Percentiles rank a stretch among this genome's conserved stretches.
Evolutionary conservation across 1,284 basidiomycete genomes (phyloP).

Genomic region (Polyporus tsugae): DNA sequence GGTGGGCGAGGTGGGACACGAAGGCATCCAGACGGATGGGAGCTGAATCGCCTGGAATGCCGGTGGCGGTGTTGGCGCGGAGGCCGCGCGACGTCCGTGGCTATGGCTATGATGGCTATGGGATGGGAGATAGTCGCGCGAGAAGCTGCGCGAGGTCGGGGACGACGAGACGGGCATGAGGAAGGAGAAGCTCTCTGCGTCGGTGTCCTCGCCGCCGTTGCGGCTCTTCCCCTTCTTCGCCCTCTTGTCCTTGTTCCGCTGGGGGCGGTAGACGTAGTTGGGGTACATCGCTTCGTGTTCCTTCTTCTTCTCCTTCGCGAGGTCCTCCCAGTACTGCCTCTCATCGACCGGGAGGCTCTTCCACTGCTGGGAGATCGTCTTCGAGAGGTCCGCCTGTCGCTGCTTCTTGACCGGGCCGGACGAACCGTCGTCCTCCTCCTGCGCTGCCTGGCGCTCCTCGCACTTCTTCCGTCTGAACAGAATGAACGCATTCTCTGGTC

Average conservation of each 20-base stretch:
- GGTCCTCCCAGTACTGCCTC: slow-evolving; percentile 67
- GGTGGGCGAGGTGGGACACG: slow-evolving; percentile 71
- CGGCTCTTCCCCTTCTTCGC: slow-evolving; percentile 54
- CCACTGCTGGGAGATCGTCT: slow-evolving; percentile 82
- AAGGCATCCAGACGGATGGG: slow-evolving; percentile 69
- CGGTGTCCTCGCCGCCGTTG: slow-evolving; percentile 54
- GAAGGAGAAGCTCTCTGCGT: slow-evolving; percentile 61
- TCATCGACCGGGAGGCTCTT: slow-evolving; percentile 68
- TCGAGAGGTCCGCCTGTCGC: slow-evolving; percentile 70
- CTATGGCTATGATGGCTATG: slow-evolving; percentile 31
- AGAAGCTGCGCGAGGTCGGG: slow-evolving; percentile 39
- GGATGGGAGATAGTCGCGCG: slow-evolving; percentile 33
- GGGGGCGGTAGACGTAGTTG: slow-evolving; percentile 79
- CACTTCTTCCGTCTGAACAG: slow-evolving; percentile 80
- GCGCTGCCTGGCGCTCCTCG: slow-evolving; percentile 67
- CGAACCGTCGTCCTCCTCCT: slow-evolving; percentile 47
- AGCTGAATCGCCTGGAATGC: slow-evolving; percentile 64
- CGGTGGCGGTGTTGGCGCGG: slow-evolving; percentile 48
- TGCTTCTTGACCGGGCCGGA: slow-evolving; percentile 55
- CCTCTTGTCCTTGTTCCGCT: slow-evolving; percentile 67
- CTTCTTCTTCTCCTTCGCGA: slow-evolving; percentile 65
- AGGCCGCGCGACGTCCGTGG: slow-evolving; percentile 41
- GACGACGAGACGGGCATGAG: slow-evolving; percentile 55
- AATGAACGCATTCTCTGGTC: slow-evolving; percentile 84
- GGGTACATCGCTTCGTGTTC: slow-evolving; percentile 72